phyloP scores from a whole-genome alignment of 208 protist species.

The Crithidia expoeki region DNA sequence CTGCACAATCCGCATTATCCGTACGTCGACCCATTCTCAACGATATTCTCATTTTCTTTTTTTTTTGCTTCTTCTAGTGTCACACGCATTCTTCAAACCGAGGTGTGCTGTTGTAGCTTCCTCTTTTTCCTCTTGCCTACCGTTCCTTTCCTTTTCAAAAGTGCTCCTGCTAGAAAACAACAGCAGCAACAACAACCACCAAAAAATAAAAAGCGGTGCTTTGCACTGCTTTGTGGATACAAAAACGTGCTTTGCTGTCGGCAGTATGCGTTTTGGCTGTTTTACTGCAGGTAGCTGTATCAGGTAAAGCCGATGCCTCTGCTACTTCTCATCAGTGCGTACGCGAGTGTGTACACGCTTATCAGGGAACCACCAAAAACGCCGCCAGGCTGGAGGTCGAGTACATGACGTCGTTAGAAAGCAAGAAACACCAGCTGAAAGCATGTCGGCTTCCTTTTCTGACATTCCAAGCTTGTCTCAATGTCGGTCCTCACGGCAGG shows the following conservation, averaged over 20 bases:
- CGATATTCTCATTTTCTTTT: constrained; percentile 15
- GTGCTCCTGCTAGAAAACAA: too few species aligned
- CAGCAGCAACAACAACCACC: too few species aligned
- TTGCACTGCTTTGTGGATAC: too few species aligned
- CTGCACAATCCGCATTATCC: too few species aligned
- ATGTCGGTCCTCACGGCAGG: neutral
- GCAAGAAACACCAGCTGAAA: too few species aligned
- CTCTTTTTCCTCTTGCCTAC: neutral
- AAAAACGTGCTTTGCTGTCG: too few species aligned
- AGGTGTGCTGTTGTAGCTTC: neutral
- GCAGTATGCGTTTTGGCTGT: too few species aligned
- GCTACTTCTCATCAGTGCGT: constrained; percentile 3
- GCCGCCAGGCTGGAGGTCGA: constrained; percentile 10
- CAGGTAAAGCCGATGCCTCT: neutral
- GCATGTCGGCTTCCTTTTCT: neutral
- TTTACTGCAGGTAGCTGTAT: too few species aligned
- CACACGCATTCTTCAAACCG: neutral
- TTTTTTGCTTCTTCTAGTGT: constrained; percentile 11
- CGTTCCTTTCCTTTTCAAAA: constrained; percentile 1
- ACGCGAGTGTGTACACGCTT: neutral
- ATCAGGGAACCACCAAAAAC: neutral
- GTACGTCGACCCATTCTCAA: too few species aligned
- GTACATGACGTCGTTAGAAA: neutral
- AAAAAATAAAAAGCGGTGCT: too few species aligned
- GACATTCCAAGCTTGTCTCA: too few species aligned